Base-by-base conservation (phyloP, 2,329 filamentous ascomycete species). In the Penicillium thymicola region DNA sequence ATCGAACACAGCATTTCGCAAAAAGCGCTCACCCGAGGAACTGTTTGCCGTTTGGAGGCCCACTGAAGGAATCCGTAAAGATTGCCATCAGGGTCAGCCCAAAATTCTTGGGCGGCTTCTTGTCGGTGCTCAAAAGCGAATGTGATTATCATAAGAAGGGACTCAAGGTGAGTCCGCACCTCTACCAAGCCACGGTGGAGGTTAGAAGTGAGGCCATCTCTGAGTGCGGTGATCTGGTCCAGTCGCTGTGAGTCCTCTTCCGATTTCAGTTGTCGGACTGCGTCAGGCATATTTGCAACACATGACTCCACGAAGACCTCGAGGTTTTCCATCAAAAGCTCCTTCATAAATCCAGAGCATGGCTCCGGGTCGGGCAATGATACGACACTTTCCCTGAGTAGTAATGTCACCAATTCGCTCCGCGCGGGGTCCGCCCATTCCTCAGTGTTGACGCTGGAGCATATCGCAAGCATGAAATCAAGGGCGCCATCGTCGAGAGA, bases 1-100 rank as follows among this genome's bases (percentile, higher is more conserved):
- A 99, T 87, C 1, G 92, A 89, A 68, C 92, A 89, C 16, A 99
- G 80, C 86, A 99, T 93, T 70, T 97, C 93, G 73, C 94, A 99
- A 66, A 97, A 99, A 13, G 93, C 92, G 59, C 91, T 94, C 57
- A 96, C 92, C 25, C 96, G 83, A n/a, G 94, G 94, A 0, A 95
- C 97, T 0, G 95, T 96, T 59, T 96, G 92, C 66, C 94, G 84
- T 65, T 91, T 88, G 4, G 94, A 96, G n/a, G 92, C 90, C 94
- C 94, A 99, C 62, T 96, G 90, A 71, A 99, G 82, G 70, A 99
- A 99, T 0, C 94, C 94, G 60, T 92, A 90, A 32, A 99, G 79
- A 65, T 97, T 96, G 69, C 92, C 92, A 67, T 99, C 94, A 2
- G 89, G 86, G 69, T 97, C 92, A 32, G 84, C 84, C 94, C 94